Percentiles rank a stretch among this genome's conserved stretches.
phyloP scores from a whole-genome alignment of 805 yeast genomes.

The Candida koratica region DNA sequence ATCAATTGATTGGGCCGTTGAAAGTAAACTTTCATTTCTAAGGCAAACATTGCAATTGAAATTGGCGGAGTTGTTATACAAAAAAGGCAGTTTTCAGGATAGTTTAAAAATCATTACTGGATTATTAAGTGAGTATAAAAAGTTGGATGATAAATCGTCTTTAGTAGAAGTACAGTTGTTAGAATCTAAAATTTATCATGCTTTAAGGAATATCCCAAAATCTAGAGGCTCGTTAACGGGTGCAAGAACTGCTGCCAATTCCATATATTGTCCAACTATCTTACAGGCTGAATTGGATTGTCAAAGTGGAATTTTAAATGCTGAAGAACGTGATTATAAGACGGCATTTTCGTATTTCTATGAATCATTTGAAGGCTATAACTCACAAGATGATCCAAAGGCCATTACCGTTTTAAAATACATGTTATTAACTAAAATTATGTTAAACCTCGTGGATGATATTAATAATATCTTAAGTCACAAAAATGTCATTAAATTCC shows the following conservation, averaged over 20 bases:
- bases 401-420: conserved; percentile 82
- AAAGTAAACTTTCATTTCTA: conserved; percentile 79
- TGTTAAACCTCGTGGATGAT: conserved; percentile 85
- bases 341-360: conserved; percentile 94
- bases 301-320: conserved; percentile 92
- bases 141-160: conserved; percentile 91
- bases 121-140: conserved; percentile 80
- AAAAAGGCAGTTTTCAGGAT: conserved; percentile 59
- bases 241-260: conserved; percentile 96
- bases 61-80: conserved; percentile 69
- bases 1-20: conserved; percentile 81
- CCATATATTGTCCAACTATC: conserved; percentile 91
- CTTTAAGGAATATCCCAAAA: conserved; percentile 85
- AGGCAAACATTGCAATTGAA: conserved; percentile 86
- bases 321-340: conserved; percentile 94
- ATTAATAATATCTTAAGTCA: conserved; percentile 72
- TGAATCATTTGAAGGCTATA: conserved; percentile 91
- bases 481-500: conserved; percentile 64
- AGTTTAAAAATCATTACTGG: conserved; percentile 69
- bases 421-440: conserved; percentile 87
- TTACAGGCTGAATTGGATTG: conserved; percentile 92
- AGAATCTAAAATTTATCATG: conserved; percentile 86
- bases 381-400: conserved; percentile 55
- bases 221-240: conserved; percentile 89
- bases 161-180: conserved; percentile 92